A percentile compares a stretch with the other conserved stretches of the same genome.
phyloP scores from a whole-genome alignment of 2,329 filamentous ascomycete genomes.

The Cadophora gregata region DNA sequence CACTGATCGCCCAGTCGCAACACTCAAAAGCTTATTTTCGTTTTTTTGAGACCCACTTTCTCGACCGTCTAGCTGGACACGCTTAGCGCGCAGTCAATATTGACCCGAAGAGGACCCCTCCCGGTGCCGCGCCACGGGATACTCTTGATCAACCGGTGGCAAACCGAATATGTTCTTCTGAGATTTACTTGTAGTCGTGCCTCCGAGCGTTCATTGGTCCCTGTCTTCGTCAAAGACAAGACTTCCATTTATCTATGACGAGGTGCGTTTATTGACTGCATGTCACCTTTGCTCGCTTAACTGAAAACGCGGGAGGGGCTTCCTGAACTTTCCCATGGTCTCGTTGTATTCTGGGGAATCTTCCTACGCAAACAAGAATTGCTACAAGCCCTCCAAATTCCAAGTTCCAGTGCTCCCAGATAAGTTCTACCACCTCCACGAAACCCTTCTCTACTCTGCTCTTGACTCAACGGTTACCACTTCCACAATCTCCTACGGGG shows the following conservation, averaged over 20 bases:
- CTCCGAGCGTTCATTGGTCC: not conserved
- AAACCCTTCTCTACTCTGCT: too few relatives aligned
- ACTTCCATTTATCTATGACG: not conserved
- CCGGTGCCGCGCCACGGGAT: not conserved
- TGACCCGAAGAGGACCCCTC: slow-evolving; percentile 1
- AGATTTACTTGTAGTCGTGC: not conserved
- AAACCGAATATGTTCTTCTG: not conserved
- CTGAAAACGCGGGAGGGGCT: too few relatives aligned
- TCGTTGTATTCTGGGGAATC: too few relatives aligned
- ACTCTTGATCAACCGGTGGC: slow-evolving; percentile 2
- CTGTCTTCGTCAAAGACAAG: not conserved
- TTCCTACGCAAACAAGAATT: too few relatives aligned
- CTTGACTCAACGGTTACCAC: too few relatives aligned
- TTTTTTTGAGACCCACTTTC: slow-evolving; percentile 1
- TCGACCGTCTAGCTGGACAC: not conserved
- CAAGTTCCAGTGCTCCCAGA: too few relatives aligned
- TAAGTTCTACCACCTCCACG: too few relatives aligned
- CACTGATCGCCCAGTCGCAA: slow-evolving; percentile 8
- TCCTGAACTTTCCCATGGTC: too few relatives aligned
- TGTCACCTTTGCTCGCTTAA: not conserved
- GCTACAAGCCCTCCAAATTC: too few relatives aligned
- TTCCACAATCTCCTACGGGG: too few relatives aligned
- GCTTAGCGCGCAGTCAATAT: not conserved
- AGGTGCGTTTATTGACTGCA: not conserved
- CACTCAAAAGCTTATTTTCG: not conserved